Base-by-base conservation (phyloP, 106 monocot species). In the Phalaenopsis equestris region DNA sequence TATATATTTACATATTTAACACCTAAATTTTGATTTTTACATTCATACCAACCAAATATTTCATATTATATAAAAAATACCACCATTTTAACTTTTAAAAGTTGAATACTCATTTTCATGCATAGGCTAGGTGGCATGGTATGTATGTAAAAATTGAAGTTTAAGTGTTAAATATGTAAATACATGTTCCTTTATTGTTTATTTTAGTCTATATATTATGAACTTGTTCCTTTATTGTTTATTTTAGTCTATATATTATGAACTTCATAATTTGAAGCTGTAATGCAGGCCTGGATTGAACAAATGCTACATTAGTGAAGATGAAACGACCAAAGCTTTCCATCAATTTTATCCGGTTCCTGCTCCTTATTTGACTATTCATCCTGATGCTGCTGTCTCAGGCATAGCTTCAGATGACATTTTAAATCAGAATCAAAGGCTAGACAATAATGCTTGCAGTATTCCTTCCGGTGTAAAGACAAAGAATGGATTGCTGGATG, bases 251-350 rank as follows among this genome's bases (percentile, higher is more conserved):
- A 57, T 57, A 19, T 57, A 14, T n/a, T 57, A 1, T 57, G 16
- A 57, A 57, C 57, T 9, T 57, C 19, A 57, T 57, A 12, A 1
- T 57, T 67, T 67, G 21, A 36, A 67, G 4, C 67, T 67, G 30
- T 21, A 30, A 74, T 85, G 2, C 55, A 94, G 94, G 83, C 88
- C 89, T 76, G 91, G 89, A 58, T 79, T 84, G 88, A 94, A 94
- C 75, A 94, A 83, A 30, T 94, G 94, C 47, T 45, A 73, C 61
- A 58, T 94, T 41, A 84, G 87, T 77, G 94, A 94, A 81, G 94
- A 91, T 18, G 94, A 89, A 78, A 91, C 91, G 39, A 89, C 86
- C 72, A 86, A 79, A 79, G 94, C 91, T 79, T 82, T 89, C 38
- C 79, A 86, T 83, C 89, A 87, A 39, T 81, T 89, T 10, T 91